Evolutionary conservation across 352 stramenopile genomes (phyloP), one percentile per base, ranked within the genome.

Genomic region (Pythium biforme): DNA sequence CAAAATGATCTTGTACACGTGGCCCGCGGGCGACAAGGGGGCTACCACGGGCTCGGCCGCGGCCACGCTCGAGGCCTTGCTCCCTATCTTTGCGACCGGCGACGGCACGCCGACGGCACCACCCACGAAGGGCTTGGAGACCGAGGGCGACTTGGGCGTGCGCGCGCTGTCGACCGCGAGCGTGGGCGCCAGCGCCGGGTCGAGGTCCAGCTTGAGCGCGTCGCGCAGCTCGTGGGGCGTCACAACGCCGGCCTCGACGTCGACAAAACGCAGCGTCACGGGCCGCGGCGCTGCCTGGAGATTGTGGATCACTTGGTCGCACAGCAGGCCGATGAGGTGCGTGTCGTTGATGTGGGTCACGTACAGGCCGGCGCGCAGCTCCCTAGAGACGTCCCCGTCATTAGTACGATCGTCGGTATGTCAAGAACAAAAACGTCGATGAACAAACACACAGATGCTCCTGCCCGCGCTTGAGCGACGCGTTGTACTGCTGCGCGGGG

Each of bases 1-100:
- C 9, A 94, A 56, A 27, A 92, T 92, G 63, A 92, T 84, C 61
- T 91, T 93, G 77, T 91, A 91, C 40, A 79, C 59, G 29, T 70
- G 65, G 14, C 50, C 46, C 17, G 8, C 33, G 1, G 63, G 63
- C 14, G 63, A 70, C 8, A 4, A 6, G 0, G 41, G 46, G 5
- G 43, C 39, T 4, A 5, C 40, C 19, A 66, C 49, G 6, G 66
- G 66, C 57, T 70, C 55, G 12, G 66, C 50, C 11, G 57, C 48
- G 2, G 25, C n/a, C 1, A 62, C 19, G 10, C 37, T 39, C 6
- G 56, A 55, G 22, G 55, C 41, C 23, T 68, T 63, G 15, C 27
- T 26, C 22, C 55, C 17, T n/a, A n/a, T n/a, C n/a, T n/a, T n/a
- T n/a, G 14, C 55, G 41, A 43, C 50, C 17, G 40, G 20, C 19